Percentiles rank a stretch among this genome's conserved stretches.
phyloP scores from a whole-genome alignment of 495 filamentous ascomycete species.

The Bryoglossum gracile region DNA sequence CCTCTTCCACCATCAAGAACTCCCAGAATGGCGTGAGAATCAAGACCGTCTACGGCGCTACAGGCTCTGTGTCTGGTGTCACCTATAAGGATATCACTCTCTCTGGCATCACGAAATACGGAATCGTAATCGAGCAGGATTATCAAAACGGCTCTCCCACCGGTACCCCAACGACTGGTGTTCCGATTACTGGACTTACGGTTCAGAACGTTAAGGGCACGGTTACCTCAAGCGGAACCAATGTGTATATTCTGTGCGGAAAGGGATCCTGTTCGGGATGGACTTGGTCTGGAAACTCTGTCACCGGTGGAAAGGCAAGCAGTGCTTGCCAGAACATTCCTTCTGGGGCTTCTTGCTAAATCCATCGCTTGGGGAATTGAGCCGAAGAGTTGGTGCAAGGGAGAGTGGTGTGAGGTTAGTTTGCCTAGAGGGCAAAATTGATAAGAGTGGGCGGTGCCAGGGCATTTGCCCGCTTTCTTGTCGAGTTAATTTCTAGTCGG shows the following conservation, averaged over 20 bases:
- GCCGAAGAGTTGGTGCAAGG: background rate
- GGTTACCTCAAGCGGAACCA: conserved; percentile 35
- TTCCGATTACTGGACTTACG: conserved; percentile 53
- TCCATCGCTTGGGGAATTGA: background rate
- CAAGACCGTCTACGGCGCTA: conserved; percentile 51
- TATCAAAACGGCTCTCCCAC: conserved; percentile 57
- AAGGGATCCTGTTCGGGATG: conserved; percentile 39
- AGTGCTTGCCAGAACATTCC: conserved; percentile 37
- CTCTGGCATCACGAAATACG: conserved; percentile 50
- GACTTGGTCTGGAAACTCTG: conserved; percentile 39
- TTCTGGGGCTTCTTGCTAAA: conserved; percentile 34
- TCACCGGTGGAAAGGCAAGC: conserved; percentile 43
- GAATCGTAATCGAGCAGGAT: conserved; percentile 63
- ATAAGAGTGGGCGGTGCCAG: background rate
- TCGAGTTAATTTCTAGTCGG: no score
- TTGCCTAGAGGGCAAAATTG: no score
- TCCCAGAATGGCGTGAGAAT: conserved; percentile 53
- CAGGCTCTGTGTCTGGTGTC: conserved; percentile 49
- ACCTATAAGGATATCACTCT: conserved; percentile 53
- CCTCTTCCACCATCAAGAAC: conserved; percentile 43
- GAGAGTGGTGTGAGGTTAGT: background rate
- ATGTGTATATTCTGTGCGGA: conserved; percentile 50
- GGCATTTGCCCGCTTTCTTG: background rate
- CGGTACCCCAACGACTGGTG: conserved; percentile 52
- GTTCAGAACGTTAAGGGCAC: conserved; percentile 46